Base-by-base conservation (phyloP, 371 early-diverging fungal genomes). In the Enterocytospora artemiae region DNA sequence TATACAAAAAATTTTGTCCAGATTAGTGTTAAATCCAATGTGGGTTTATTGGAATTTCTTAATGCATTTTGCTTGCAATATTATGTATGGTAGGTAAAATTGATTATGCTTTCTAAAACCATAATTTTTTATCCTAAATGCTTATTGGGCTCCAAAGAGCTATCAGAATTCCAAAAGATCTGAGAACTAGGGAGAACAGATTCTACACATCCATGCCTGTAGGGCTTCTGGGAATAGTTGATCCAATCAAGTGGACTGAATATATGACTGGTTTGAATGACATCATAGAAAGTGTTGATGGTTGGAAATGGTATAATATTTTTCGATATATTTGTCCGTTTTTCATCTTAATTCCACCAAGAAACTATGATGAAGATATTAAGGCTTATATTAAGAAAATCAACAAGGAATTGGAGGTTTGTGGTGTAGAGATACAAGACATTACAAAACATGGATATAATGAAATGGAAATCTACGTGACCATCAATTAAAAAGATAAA, bases 81-180 rank as follows among this genome's bases (percentile, higher is more conserved):
- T n/a, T 39, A 12, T 39, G 39, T 9, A 9, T 39, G n/a, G n/a
- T 12, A n/a, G n/a, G 9, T 39, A 12, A 39, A 39, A n/a, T 12
- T 39, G 9, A 39, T 39, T 39, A n/a, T n/a, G n/a, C n/a, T n/a
- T n/a, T n/a, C n/a, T n/a, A n/a, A n/a, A n/a, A n/a, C 39, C 9
- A 39, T 12, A 39, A 39, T 39, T 39, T 39, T 39, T 39, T 9
- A n/a, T 39, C 9, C 39, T 9, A 25, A 12, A 52, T 9, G 32
- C 22, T 5, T 24, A 7, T 12, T 14, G 7, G 24, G 31, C 22
- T 31, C 9, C 5, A 7, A 7, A 52, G 20, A 52, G 24, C 31
- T 4, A 7, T 52, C 9, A 52, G 24, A 52, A 57, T 57, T 28
- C 58, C 58, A 44, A 57, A 57, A 24, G 58, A 57, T 46, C 45